Conservation (phyloP, 371 early-diverging fungal genomes). For the Syncephalastrum contaminatum region DNA sequence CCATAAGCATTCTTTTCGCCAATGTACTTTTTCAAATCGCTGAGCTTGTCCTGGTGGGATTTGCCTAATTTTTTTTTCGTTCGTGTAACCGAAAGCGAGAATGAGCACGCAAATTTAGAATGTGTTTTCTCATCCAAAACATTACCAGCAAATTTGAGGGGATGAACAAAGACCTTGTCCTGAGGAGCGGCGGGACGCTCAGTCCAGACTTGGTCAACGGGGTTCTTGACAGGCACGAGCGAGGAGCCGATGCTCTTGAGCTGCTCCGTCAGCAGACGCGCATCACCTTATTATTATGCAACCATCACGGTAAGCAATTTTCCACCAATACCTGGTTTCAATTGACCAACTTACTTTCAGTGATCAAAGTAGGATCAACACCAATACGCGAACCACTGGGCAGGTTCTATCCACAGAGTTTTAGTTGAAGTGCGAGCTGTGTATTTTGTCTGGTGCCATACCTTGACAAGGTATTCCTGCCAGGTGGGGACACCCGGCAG, state of each 20-base stretch:
- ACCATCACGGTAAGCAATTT: background rate
- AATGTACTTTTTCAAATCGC: constrained; percentile 55
- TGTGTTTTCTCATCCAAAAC: background rate
- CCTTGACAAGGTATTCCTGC: constrained; percentile 82
- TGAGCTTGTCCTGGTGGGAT: constrained; percentile 59
- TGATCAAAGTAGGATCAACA: constrained; percentile 82
- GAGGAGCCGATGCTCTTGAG: constrained; percentile 51
- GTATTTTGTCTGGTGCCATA: constrained; percentile 12
- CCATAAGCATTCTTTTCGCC: constrained; percentile 65
- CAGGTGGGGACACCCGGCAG: constrained; percentile 84
- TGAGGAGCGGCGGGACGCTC: constrained; percentile 67
- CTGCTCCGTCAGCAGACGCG: constrained; percentile 52
- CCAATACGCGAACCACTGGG: constrained; percentile 74
- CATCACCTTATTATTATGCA: constrained; percentile 49
- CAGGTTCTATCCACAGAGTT: constrained; percentile 40
- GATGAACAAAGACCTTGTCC: constrained; percentile 64
- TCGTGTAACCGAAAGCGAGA: background rate
- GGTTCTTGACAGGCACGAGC: constrained; percentile 64
- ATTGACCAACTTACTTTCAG: constrained; percentile 58
- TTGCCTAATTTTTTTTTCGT: constrained; percentile 24
- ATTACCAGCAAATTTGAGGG: constrained; percentile 72
- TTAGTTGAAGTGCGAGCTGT: background rate
- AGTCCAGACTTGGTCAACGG: constrained; percentile 85
- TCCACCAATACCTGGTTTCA: background rate
- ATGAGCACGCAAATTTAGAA: background rate